Percentiles rank a stretch among this genome's conserved stretches.
These are phyloP conservation scores for Phylloporus scabripes DNA, from an alignment of 768 basidiomycete genomes.

Conservation along the genomic window DNA sequence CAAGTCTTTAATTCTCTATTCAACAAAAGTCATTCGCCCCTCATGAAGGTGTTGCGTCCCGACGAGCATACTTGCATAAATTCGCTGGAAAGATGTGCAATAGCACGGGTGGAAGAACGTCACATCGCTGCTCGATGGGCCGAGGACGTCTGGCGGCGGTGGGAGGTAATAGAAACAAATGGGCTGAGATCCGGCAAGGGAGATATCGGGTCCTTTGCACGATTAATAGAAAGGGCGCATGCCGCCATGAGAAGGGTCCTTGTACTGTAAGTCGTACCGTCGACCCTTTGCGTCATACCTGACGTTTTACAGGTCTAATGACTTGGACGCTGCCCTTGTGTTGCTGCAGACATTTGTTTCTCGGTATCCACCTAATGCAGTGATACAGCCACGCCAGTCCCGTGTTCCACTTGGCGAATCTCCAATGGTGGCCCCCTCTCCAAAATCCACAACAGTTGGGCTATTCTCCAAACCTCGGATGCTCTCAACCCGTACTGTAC, in stretches of 20 bases:
- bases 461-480: conserved; percentile 40
- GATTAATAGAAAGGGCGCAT: conserved; percentile 66
- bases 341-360: conserved; percentile 57
- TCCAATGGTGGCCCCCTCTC: background rate
- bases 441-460: conserved; percentile 5
- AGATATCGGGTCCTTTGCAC: conserved; percentile 25
- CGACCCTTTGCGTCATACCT: background rate
- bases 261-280: conserved; percentile 46
- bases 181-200: conserved; percentile 27
- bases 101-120: conserved; percentile 41
- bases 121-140: conserved; percentile 46
- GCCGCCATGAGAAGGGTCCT: conserved; percentile 61
- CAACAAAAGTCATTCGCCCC: conserved; percentile 23
- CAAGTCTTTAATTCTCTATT: conserved; percentile 51
- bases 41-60: conserved; percentile 29
- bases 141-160: conserved; percentile 61
- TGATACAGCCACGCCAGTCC: conserved; percentile 34
- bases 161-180: conserved; percentile 45
- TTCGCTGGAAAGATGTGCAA: conserved; percentile 61
- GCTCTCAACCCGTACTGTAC: conserved; percentile 54
- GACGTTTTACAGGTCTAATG: conserved; percentile 36
- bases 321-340: conserved; percentile 48
- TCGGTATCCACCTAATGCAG: conserved; percentile 55
- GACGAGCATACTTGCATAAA: conserved; percentile 58
- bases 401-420: background rate